Evolutionary conservation across 75 land plant species (phyloP).

Genomic region (Picea glauca): DNA sequence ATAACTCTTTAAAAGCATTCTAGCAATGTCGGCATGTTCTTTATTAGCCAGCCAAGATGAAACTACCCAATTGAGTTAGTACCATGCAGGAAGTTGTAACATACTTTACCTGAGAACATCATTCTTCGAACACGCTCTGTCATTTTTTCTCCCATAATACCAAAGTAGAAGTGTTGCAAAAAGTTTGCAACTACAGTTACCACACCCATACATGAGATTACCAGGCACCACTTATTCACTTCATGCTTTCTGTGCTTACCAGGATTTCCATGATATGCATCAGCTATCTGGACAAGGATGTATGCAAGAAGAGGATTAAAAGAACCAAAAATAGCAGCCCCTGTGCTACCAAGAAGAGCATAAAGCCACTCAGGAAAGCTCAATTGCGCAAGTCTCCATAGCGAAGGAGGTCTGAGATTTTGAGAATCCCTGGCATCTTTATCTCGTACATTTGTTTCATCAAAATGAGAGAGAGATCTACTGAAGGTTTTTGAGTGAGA

Average conservation of each 20-base stretch:
- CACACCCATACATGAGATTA: conserved; percentile 88
- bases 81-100: background rate
- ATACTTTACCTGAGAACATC: conserved; percentile 94
- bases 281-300: conserved; percentile 68
- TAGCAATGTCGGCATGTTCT: background rate
- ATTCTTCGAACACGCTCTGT: conserved; percentile 97
- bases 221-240: conserved; percentile 87
- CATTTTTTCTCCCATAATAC: conserved; percentile 99
- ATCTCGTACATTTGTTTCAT: conserved; percentile 27
- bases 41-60: background rate
- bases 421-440: conserved; percentile 26
- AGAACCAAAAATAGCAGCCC: conserved; percentile 98
- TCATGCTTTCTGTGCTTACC: conserved; percentile 37
- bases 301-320: conserved; percentile 99
- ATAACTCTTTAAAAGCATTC: background rate
- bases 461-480: conserved; percentile 58
- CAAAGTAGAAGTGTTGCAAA: conserved; percentile 98
- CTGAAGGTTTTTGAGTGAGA: conserved; percentile 99
- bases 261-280: conserved; percentile 54
- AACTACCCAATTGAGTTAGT: background rate
- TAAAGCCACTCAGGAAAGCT: conserved; percentile 98
- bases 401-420: conserved; percentile 56
- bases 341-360: conserved; percentile 95
- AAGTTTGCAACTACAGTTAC: conserved; percentile 94
- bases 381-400: conserved; percentile 85